Evolutionary conservation across 352 stramenopile species (phyloP).

Genomic region (Globisporangium alternatum): DNA sequence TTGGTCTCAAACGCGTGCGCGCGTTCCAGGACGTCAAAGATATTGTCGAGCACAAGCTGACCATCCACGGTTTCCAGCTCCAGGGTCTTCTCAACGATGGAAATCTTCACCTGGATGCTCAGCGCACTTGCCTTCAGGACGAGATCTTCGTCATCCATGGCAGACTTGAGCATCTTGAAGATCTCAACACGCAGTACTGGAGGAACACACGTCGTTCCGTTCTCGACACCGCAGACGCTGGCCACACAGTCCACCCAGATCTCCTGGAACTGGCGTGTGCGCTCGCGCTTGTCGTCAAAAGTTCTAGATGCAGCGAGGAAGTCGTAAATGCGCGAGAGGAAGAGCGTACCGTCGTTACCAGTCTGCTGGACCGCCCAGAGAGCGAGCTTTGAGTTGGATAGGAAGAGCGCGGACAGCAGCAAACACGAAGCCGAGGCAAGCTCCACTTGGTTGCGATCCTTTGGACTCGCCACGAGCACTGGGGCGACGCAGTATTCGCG

Average conservation of each 20-base stretch:
- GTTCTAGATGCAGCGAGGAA: constrained; percentile 60
- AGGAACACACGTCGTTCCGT: constrained; percentile 63
- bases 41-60: constrained; percentile 62
- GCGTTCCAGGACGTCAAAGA: constrained; percentile 73
- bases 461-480: constrained; percentile 40
- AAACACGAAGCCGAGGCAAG: constrained; percentile 63
- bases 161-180: constrained; percentile 65
- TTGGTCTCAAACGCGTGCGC: constrained; percentile 55
- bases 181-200: constrained; percentile 69
- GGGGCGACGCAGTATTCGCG: constrained; percentile 65
- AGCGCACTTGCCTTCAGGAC: constrained; percentile 71
- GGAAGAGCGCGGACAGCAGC: constrained; percentile 71
- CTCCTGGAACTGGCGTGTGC: constrained; percentile 61
- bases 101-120: constrained; percentile 83
- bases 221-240: constrained; percentile 74
- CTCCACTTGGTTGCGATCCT: constrained; percentile 45
- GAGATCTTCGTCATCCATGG: constrained; percentile 67
- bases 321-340: constrained; percentile 48
- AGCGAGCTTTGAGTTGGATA: constrained; percentile 81
- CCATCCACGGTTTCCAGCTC: constrained; percentile 57
- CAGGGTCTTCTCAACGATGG: constrained; percentile 79
- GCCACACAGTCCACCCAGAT: constrained; percentile 82
- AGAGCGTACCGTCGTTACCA: constrained; percentile 53
- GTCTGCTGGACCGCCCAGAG: constrained; percentile 71
- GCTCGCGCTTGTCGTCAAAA: constrained; percentile 35